Base-by-base conservation (phyloP, 768 basidiomycete species). In the Rubroboletus pulcherrimus region DNA sequence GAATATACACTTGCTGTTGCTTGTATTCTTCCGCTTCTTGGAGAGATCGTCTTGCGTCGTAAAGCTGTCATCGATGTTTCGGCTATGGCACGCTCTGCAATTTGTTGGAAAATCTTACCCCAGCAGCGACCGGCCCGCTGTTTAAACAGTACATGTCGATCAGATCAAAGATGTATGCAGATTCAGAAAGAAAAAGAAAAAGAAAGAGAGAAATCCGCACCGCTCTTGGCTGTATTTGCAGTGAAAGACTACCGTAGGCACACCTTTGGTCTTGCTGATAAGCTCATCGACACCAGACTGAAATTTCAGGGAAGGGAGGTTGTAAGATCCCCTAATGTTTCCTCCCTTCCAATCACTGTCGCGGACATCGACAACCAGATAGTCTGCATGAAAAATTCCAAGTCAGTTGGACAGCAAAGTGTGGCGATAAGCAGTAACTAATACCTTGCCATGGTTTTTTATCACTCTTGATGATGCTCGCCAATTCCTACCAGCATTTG, bases 351-450 rank as follows among this genome's bases (percentile, higher is more conserved):
- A 89, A 60, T 93, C 91, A 53, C 85, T 81, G 68, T 91, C 91
- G n/a, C 91, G 85, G 33, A 93, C 91, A 68, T 93, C 91, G 39
- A 93, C 80, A 42, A 93, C 78, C 31, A 86, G 69, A 66, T 85
- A 93, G 66, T 92, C 89, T 71, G 48, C 41, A 37, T 12, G 31
- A 33, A 39, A 39, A 10, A 19, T 17, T 19, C 3, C 41, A 6
- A 40, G 37, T 54, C 30, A 45, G 53, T n/a, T 39, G 19, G 21
- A 37, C 33, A 12, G 10, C 14, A 47, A 34, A 42, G n/a, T n/a
- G 12, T 15, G 31, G 43, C 10, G 34, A 29, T 10, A 39, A 42
- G 21, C 21, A 21, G 21, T 21, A 21, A 21, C 21, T 2, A 21
- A 21, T 29, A 69, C 70, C 70, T 66, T 82, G 81, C 63, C 75